Conservation (phyloP, 1,284 basidiomycete genomes). For the Exobasidium cylindrosporum region DNA sequence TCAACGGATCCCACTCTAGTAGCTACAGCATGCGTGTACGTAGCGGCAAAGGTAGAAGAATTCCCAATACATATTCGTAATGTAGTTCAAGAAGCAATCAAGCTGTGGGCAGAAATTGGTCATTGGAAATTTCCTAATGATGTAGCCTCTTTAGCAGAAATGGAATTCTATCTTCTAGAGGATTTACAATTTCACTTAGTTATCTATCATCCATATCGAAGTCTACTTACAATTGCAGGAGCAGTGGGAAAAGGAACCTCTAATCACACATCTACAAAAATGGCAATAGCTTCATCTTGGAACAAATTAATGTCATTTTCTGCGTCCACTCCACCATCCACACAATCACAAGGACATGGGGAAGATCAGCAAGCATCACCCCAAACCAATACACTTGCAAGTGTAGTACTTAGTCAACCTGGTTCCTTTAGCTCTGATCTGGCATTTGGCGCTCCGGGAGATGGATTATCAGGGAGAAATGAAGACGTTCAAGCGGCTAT, state of each 20-base stretch:
- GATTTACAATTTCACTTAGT: conserved; percentile 93
- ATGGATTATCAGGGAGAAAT: not conserved
- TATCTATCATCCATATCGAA: conserved; percentile 90
- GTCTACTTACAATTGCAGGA: conserved; percentile 66
- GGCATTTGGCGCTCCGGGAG: conserved; percentile 2
- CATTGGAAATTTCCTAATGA: conserved; percentile 3
- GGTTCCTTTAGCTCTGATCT: not conserved
- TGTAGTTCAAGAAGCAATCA: conserved; percentile 77
- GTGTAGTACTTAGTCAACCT: not conserved
- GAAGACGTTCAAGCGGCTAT: not conserved
- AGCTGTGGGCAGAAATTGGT: conserved; percentile 70
- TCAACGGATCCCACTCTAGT: conserved; percentile 92
- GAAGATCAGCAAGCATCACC: not conserved
- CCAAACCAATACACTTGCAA: not conserved
- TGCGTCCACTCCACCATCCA: not conserved
- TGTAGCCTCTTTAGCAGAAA: conserved; percentile 13
- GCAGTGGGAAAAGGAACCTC: conserved; percentile 2
- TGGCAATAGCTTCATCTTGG: not conserved
- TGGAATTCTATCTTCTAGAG: conserved; percentile 90
- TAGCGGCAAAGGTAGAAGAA: conserved; percentile 95
- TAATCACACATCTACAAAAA: not conserved
- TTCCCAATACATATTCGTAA: conserved; percentile 90
- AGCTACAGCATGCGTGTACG: conserved; percentile 86
- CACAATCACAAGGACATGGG: not conserved
- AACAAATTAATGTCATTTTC: not conserved